phyloP scores from a whole-genome alignment of 176 grass and related monocot genomes.

The Avena eriantha region DNA sequence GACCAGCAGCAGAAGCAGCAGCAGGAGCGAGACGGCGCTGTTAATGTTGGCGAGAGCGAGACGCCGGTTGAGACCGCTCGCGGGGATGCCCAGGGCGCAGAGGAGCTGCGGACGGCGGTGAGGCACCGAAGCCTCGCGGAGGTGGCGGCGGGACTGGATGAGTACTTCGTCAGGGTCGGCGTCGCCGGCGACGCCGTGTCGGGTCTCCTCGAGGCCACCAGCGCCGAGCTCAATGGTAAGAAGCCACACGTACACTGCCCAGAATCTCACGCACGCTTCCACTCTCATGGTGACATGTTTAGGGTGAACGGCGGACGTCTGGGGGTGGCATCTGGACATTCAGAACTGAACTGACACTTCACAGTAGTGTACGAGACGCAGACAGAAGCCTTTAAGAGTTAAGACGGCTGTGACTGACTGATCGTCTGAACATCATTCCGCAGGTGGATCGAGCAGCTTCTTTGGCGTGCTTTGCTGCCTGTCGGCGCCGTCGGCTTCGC shows the following conservation, averaged over 20 bases:
- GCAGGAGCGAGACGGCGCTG: not conserved
- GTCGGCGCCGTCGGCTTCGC: constrained; percentile 53
- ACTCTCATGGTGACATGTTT: not conserved
- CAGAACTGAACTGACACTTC: not conserved
- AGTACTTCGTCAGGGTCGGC: constrained; percentile 67
- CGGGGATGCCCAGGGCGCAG: not conserved
- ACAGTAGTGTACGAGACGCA: not conserved
- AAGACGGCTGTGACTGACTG: not conserved
- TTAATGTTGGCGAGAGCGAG: not conserved
- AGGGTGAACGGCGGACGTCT: not conserved
- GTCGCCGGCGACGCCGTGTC: constrained; percentile 60
- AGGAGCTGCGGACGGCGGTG: constrained; percentile 60
- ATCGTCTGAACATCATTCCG: not conserved
- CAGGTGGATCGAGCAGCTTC: constrained; percentile 64
- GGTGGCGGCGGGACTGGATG: constrained; percentile 71
- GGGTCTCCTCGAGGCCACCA: constrained; percentile 57
- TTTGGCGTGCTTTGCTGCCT: constrained; percentile 64
- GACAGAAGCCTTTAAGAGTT: not conserved
- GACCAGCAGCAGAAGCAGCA: constrained; percentile 18
- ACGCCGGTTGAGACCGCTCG: too few relatives aligned
- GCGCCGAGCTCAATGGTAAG: constrained; percentile 44
- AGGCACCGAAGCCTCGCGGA: constrained; percentile 76
- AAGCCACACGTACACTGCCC: not conserved
- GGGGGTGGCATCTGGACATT: not conserved
- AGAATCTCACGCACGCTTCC: not conserved